phyloP scores from a whole-genome alignment of 345 rosid genomes.

The Eucalyptus coolabah region DNA sequence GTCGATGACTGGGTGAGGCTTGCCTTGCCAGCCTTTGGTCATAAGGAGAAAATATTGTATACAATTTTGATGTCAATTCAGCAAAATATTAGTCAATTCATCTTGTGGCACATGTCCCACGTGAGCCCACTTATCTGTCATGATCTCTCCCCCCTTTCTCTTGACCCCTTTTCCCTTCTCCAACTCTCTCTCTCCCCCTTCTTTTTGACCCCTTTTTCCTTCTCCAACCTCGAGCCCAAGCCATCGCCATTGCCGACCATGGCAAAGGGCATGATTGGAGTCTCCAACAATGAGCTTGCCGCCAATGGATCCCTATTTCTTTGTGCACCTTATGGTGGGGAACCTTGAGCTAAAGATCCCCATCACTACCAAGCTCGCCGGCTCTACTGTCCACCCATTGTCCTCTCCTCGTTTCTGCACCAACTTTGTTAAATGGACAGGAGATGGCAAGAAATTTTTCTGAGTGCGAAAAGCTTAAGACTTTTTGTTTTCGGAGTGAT shows the following conservation, averaged over 20 bases:
- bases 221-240: background rate
- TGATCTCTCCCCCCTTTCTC: background rate
- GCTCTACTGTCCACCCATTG: background rate
- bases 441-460: background rate
- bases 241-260: background rate
- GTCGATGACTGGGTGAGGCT: accelerated
- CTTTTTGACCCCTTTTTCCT: background rate
- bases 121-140: background rate
- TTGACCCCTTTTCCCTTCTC: background rate
- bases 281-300: background rate
- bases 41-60: background rate
- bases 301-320: background rate
- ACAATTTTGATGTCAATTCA: background rate
- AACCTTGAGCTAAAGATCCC: background rate
- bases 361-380: background rate
- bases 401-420: background rate
- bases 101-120: accelerated
- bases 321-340: background rate
- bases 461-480: accelerated
- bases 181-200: background rate
- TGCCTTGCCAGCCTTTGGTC: background rate
- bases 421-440: too few species aligned
- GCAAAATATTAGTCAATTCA: too few species aligned
- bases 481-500: background rate
- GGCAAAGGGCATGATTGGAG: background rate